Conservation (phyloP, 2,329 filamentous ascomycete genomes). For the Teratosphaeria gauchensis region DNA sequence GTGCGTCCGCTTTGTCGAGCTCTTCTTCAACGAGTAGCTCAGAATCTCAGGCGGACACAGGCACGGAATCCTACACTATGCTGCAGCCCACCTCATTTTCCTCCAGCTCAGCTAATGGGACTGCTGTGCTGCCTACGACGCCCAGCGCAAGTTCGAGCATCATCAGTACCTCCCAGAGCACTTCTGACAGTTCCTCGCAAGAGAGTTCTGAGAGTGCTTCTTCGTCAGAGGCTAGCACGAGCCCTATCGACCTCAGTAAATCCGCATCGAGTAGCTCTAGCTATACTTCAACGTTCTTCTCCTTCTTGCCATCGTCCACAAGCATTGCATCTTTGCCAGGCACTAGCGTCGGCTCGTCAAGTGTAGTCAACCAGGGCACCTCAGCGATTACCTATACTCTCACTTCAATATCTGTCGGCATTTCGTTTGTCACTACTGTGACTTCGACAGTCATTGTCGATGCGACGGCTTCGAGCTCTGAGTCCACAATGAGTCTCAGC, state of each 20-base stretch:
- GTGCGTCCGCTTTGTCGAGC: not conserved
- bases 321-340: not conserved
- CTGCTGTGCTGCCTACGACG: not conserved
- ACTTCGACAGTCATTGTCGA: not conserved
- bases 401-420: not conserved
- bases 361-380: not conserved
- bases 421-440: not conserved
- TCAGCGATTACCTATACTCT: not conserved
- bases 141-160: not conserved
- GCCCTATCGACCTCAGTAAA: not conserved
- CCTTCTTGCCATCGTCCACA: not conserved
- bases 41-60: not conserved
- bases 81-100: not conserved
- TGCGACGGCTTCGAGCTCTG: not conserved
- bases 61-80: not conserved
- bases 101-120: not conserved
- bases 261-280: not conserved
- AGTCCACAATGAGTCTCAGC: not conserved
- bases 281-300: not conserved
- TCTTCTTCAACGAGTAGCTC: not conserved
- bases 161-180: not conserved
- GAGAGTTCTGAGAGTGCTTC: not conserved
- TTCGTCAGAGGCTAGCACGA: not conserved
- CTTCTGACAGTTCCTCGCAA: not conserved
- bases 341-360: not conserved